Evolutionary conservation across 129 eudicot genomes (phyloP).

Genomic region (Logfia minima): DNA sequence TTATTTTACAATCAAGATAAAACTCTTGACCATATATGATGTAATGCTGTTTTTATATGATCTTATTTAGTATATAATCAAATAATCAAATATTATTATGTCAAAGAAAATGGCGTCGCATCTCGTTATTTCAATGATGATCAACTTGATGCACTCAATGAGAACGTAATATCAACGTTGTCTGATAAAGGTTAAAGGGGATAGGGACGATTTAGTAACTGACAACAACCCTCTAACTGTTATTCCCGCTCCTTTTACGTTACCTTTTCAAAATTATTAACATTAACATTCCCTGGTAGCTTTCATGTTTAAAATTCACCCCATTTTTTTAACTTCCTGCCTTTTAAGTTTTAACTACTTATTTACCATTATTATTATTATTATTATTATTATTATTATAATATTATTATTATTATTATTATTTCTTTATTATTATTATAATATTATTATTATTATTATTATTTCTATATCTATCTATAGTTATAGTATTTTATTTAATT

Average conservation of each 20-base stretch:
- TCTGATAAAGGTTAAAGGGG: slow-evolving; percentile 6
- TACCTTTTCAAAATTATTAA: slow-evolving; percentile 23
- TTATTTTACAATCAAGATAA: too few relatives aligned
- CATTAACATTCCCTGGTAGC: slow-evolving; percentile 17
- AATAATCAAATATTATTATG: neutral
- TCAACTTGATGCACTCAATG: slow-evolving; percentile 11
- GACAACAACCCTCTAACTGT: slow-evolving; percentile 24
- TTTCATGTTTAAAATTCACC: slow-evolving; percentile 32
- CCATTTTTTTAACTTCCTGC: neutral
- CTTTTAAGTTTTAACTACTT: neutral
- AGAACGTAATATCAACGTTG: slow-evolving; percentile 38
- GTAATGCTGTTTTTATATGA: neutral
- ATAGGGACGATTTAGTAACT: slow-evolving; percentile 16
- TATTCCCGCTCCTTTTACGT: slow-evolving; percentile 50
- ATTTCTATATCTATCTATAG: too few relatives aligned
- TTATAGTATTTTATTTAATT: too few relatives aligned
- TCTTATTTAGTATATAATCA: neutral
- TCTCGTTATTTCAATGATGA: neutral
- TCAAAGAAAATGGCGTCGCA: neutral
- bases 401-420: too few relatives aligned
- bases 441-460: too few relatives aligned
- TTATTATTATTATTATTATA: too few relatives aligned
- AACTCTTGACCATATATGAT: too few relatives aligned
- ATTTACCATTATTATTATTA: neutral
- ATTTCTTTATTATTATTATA: too few relatives aligned